phyloP scores from a whole-genome alignment of 495 filamentous ascomycete genomes.

The Neurospora sp. region DNA sequence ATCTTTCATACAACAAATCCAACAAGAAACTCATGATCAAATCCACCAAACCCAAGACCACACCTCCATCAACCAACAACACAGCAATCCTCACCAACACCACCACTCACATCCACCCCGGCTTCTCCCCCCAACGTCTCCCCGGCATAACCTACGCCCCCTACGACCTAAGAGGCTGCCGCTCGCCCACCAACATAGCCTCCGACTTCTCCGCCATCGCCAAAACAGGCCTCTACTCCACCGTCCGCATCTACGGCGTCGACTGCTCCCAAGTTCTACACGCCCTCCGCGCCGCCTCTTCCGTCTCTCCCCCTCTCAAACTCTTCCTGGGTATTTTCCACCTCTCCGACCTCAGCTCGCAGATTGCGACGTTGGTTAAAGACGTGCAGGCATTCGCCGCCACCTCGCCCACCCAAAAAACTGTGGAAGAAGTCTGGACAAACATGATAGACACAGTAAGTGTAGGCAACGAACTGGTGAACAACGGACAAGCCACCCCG shows the following conservation, averaged over 20 bases:
- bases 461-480: constrained; percentile 76
- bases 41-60: neutral
- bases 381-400: constrained; percentile 20
- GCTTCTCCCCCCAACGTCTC: constrained; percentile 15
- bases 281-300: constrained; percentile 48
- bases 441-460: constrained; percentile 57
- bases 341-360: constrained; percentile 43
- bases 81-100: neutral
- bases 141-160: constrained; percentile 65
- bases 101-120: neutral
- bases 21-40: neutral
- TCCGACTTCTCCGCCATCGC: constrained; percentile 48
- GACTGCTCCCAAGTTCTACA: constrained; percentile 63
- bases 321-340: constrained; percentile 68
- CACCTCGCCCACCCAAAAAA: neutral
- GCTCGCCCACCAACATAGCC: constrained; percentile 49
- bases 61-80: neutral
- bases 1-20: neutral
- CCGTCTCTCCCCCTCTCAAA: constrained; percentile 40
- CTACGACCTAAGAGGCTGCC: constrained; percentile 63
- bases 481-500: constrained; percentile 45
- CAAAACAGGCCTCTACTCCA: constrained; percentile 32
- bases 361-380: constrained; percentile 44
- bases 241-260: constrained; percentile 70
- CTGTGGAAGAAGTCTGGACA: constrained; percentile 29